Evolutionary conservation across 176 grass and related monocot species (phyloP).

Genomic region (Pontederia paniculata): DNA sequence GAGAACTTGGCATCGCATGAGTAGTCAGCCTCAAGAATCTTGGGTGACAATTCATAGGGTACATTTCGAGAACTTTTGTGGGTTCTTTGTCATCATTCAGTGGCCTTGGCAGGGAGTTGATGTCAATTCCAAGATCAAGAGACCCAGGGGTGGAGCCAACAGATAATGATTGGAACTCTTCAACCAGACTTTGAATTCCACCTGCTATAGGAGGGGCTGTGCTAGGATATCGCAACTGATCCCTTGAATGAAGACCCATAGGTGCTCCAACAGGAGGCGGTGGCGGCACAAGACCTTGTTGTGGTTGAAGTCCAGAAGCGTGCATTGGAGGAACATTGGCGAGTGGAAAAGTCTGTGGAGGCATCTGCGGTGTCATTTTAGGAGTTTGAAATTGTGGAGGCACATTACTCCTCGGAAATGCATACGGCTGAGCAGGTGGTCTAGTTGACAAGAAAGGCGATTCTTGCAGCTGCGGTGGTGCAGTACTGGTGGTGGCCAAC

Average conservation of each 20-base stretch:
- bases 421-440: constrained; percentile 22
- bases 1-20: constrained; percentile 66
- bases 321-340: constrained; percentile 13
- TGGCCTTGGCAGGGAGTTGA: constrained; percentile 68
- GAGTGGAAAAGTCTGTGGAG: constrained; percentile 19
- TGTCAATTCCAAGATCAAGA: constrained; percentile 57
- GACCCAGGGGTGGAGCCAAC: constrained; percentile 62
- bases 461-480: constrained; percentile 12
- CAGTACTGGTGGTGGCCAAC: constrained; percentile 14
- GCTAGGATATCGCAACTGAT: constrained; percentile 33
- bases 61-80: constrained; percentile 44
- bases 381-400: constrained; percentile 25
- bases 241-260: constrained; percentile 20
- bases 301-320: constrained; percentile 8
- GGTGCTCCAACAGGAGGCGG: constrained; percentile 28
- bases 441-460: constrained; percentile 9
- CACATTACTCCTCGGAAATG: constrained; percentile 5
- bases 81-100: constrained; percentile 65
- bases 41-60: constrained; percentile 71
- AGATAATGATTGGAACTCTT: constrained; percentile 90
- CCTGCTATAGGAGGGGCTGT: constrained; percentile 39
- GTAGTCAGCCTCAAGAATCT: constrained; percentile 90
- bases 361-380: constrained; percentile 24
- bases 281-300: constrained; percentile 24
- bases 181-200: constrained; percentile 47